Evolutionary conservation across 2,329 filamentous ascomycete species (phyloP).

Genomic region (Penicillium sp.): DNA sequence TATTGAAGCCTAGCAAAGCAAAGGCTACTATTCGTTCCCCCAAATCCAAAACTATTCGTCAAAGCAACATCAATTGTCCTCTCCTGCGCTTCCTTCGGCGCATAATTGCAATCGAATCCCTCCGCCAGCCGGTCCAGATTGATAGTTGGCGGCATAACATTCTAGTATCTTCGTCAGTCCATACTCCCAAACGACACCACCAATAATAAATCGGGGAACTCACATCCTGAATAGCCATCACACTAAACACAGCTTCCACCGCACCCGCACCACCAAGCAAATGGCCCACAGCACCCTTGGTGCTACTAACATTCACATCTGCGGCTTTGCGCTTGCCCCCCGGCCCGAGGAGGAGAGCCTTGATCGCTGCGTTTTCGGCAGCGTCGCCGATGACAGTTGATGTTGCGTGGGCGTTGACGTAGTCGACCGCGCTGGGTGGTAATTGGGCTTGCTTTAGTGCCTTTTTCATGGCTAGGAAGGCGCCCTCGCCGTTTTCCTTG

Average conservation of each 20-base stretch:
- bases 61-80: constrained; percentile 72
- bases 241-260: constrained; percentile 82
- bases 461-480: constrained; percentile 79
- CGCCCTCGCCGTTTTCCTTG: constrained; percentile 77
- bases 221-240: constrained; percentile 78
- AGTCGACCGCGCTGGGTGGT: constrained; percentile 72
- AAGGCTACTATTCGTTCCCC: constrained; percentile 89
- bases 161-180: constrained; percentile 52
- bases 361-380: constrained; percentile 84
- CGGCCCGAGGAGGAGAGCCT: constrained; percentile 71
- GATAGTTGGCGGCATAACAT: constrained; percentile 78
- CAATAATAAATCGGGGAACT: constrained; percentile 32
- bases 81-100: constrained; percentile 70
- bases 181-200: background rate
- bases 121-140: constrained; percentile 71
- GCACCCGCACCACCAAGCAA: constrained; percentile 88
- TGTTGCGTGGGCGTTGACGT: constrained; percentile 95
- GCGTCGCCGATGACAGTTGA: constrained; percentile 82
- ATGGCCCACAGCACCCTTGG: constrained; percentile 91
- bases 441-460: constrained; percentile 74
- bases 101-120: constrained; percentile 80
- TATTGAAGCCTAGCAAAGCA: constrained; percentile 60
- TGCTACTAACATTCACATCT: constrained; percentile 83
- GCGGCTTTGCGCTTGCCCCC: constrained; percentile 64
- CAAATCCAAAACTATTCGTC: constrained; percentile 97